Evolutionary conservation across 208 protist genomes (phyloP).

Genomic region (Tritrichomonas foetus): DNA sequence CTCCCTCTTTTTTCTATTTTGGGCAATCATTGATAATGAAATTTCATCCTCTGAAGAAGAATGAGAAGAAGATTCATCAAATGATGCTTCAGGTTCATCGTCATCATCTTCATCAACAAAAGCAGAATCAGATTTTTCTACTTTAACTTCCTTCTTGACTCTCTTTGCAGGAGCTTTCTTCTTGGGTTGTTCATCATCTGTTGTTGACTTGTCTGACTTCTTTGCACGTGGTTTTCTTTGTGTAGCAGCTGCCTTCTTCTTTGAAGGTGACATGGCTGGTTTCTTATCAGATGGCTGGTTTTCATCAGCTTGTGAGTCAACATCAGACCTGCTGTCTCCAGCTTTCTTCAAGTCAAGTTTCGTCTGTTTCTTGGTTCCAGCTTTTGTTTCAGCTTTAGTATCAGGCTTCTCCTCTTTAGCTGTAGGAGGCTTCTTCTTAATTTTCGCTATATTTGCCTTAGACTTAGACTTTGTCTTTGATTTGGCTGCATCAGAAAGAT

Average conservation of each 20-base stretch:
- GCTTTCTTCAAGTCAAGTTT: background rate
- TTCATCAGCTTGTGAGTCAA: background rate
- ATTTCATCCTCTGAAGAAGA: background rate
- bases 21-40: background rate
- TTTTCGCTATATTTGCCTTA: background rate
- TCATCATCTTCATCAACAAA: background rate
- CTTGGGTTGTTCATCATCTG: background rate
- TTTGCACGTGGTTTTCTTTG: background rate
- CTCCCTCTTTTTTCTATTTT: background rate
- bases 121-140: background rate
- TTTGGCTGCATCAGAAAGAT: background rate
- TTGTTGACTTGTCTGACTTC: background rate
- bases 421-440: background rate
- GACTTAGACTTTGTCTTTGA: background rate
- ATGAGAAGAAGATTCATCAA: background rate
- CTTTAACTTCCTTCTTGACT: background rate
- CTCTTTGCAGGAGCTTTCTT: background rate
- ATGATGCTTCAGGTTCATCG: background rate
- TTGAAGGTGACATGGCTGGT: background rate
- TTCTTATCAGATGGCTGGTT: background rate
- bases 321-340: background rate
- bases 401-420: background rate
- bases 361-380: background rate
- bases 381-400: background rate
- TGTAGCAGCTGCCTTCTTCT: background rate